Percentiles rank a stretch among this genome's conserved stretches.
Evolutionary conservation across 2,329 filamentous ascomycete species (phyloP).

Genomic region (Beauveria sp.): DNA sequence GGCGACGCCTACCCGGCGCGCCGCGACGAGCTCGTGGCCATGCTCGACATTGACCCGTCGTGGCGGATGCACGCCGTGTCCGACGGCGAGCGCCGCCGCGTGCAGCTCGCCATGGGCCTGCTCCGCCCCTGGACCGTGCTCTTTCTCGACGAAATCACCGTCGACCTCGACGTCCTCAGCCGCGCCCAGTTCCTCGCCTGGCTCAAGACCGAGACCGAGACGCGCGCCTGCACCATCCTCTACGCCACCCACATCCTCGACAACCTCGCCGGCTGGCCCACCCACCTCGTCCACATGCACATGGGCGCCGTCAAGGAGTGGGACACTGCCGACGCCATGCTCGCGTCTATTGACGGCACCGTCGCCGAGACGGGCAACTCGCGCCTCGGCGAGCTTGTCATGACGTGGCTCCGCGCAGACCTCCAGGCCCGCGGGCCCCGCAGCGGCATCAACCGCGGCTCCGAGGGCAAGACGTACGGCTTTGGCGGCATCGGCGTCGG

Average conservation of each 20-base stretch:
- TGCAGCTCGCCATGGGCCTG: slow-evolving; percentile 94
- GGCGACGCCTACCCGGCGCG: slow-evolving; percentile 75
- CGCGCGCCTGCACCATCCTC: slow-evolving; percentile 78
- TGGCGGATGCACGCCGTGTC: slow-evolving; percentile 97
- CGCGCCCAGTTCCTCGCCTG: slow-evolving; percentile 80
- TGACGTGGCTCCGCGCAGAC: slow-evolving; percentile 81
- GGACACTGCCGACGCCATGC: slow-evolving; percentile 65
- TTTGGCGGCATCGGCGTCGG: slow-evolving; percentile 43
- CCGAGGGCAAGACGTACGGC: slow-evolving; percentile 58
- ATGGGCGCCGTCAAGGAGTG: slow-evolving; percentile 81
- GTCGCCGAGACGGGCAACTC: slow-evolving; percentile 59
- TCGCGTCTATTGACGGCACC: slow-evolving; percentile 39
- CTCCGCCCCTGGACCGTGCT: slow-evolving; percentile 86
- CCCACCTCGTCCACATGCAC: slow-evolving; percentile 93
- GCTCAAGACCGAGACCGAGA: slow-evolving; percentile 79
- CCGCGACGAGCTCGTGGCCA: slow-evolving; percentile 75
- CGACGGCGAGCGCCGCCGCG: slow-evolving; percentile 83
- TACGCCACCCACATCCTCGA: slow-evolving; percentile 98
- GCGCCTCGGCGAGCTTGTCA: slow-evolving; percentile 75
- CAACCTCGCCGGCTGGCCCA: slow-evolving; percentile 90
- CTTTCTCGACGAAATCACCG: slow-evolving; percentile 91
- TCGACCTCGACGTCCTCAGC: slow-evolving; percentile 84
- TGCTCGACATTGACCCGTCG: slow-evolving; percentile 82
- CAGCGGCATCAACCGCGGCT: slow-evolving; percentile 44
- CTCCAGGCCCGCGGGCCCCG: slow-evolving; percentile 71